Evolutionary conservation across 192 early-diverging fungal species (phyloP).

Genomic region (Rhizophagus clarus): DNA sequence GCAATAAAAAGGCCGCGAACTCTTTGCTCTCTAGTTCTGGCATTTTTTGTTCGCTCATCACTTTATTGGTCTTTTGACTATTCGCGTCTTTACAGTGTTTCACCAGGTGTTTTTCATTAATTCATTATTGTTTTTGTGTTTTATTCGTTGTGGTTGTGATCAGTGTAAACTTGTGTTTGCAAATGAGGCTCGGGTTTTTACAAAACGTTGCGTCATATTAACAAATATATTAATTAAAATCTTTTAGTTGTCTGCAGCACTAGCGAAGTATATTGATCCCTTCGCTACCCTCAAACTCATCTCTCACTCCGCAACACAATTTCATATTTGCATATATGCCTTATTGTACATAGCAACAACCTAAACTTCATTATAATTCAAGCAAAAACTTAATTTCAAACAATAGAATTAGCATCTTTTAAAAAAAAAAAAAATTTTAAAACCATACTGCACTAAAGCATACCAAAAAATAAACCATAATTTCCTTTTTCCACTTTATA

Average conservation of each 20-base stretch:
- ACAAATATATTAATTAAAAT: not conserved
- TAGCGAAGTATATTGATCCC: constrained; percentile 25
- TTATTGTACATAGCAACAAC: constrained; percentile 26
- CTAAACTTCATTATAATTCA: constrained; percentile 3
- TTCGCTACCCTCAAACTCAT: constrained; percentile 11
- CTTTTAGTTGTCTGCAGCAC: not conserved
- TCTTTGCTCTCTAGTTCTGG: constrained; percentile 10
- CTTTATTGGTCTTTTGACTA: not conserved
- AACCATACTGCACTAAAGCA: not conserved
- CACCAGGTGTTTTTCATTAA: constrained; percentile 4
- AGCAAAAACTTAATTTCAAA: constrained; percentile 9
- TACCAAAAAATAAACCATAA: not conserved
- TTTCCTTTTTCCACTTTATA: not conserved
- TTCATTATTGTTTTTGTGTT: not conserved
- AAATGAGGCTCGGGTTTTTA: not conserved
- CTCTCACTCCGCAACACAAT: constrained; percentile 4
- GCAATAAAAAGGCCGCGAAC: constrained; percentile 27
- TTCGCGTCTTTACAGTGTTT: constrained; percentile 11
- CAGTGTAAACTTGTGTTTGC: too few relatives aligned
- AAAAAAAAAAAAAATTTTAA: not conserved
- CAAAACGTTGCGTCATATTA: not conserved
- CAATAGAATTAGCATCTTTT: constrained; percentile 23
- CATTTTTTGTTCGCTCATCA: constrained; percentile 25
- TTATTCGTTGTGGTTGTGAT: not conserved
- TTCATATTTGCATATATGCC: constrained; percentile 20